Evolutionary conservation across 139 green algal species (phyloP).

Genomic region (Coccomyxa sp.): DNA sequence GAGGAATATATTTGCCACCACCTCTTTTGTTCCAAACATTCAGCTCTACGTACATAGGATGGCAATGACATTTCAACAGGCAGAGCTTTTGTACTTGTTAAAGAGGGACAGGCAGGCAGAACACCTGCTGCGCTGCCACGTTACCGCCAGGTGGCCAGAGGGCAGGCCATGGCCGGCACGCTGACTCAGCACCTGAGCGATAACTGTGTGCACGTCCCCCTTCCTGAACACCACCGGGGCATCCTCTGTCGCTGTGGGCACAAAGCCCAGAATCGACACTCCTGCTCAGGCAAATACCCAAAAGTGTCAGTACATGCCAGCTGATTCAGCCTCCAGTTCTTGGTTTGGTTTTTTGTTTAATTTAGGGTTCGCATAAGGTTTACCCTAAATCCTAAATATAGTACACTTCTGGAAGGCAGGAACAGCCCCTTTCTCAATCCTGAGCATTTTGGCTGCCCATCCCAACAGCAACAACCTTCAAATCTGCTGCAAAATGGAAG

Average conservation of each 20-base stretch:
- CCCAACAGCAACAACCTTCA: too few relatives aligned
- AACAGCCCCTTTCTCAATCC: too few relatives aligned
- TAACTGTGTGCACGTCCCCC: constrained; percentile 6
- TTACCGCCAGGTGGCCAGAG: not conserved
- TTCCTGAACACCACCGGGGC: not conserved
- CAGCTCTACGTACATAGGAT: not conserved
- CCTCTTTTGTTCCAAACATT: not conserved
- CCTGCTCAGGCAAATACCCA: not conserved
- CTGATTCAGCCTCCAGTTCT: not conserved
- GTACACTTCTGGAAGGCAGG: too few relatives aligned
- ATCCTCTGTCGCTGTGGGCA: not conserved
- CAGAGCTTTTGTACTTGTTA: not conserved
- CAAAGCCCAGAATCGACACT: not conserved
- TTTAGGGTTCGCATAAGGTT: too few relatives aligned
- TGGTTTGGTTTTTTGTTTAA: not conserved
- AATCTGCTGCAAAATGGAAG: too few relatives aligned
- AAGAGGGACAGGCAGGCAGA: not conserved
- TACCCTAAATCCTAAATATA: too few relatives aligned
- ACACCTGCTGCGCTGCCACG: constrained; percentile 2
- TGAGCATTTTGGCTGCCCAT: too few relatives aligned
- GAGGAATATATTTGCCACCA: not conserved
- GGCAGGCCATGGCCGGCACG: not conserved
- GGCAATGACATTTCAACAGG: too few relatives aligned
- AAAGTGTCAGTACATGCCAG: not conserved
- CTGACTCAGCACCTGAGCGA: not conserved